Evolutionary conservation across 2,329 filamentous ascomycete genomes (phyloP).

Genomic region (Raffaelea arxii): DNA sequence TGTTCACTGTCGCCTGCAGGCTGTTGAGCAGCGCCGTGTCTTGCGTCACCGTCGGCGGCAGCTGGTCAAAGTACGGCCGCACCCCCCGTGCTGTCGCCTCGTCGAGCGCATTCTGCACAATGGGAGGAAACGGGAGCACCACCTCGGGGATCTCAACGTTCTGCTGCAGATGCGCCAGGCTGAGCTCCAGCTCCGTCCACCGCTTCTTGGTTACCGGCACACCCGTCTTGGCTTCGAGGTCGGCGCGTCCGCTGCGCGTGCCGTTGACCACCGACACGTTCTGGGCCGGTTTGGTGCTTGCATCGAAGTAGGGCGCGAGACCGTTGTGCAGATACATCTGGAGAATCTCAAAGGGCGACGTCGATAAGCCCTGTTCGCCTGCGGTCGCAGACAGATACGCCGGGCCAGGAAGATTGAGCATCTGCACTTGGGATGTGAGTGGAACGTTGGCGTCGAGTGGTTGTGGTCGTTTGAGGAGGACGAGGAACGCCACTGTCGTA

Average conservation of each 20-base stretch:
- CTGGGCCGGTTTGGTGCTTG: constrained; percentile 69
- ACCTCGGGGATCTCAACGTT: constrained; percentile 97
- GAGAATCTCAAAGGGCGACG: constrained; percentile 84
- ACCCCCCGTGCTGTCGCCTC: constrained; percentile 58
- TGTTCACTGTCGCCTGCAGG: constrained; percentile 86
- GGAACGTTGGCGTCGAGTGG: constrained; percentile 78
- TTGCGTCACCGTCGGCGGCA: constrained; percentile 65
- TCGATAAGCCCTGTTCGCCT: constrained; percentile 59
- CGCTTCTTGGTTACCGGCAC: constrained; percentile 97
- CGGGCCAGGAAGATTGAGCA: constrained; percentile 82
- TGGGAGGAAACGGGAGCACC: constrained; percentile 74
- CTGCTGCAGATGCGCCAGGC: constrained; percentile 83
- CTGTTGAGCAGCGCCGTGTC: constrained; percentile 92
- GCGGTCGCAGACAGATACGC: constrained; percentile 57
- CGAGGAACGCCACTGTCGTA: constrained; percentile 76
- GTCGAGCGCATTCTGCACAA: constrained; percentile 77
- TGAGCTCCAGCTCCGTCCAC: constrained; percentile 87
- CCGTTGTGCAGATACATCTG: constrained; percentile 88
- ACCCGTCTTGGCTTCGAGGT: constrained; percentile 85
- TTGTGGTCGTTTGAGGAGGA: constrained; percentile 80
- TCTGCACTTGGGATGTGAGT: constrained; percentile 80
- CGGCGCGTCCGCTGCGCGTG: constrained; percentile 48
- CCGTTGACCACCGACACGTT: constrained; percentile 43
- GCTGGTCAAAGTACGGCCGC: constrained; percentile 67
- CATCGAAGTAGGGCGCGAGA: constrained; percentile 93